Evolutionary conservation across 2,329 filamentous ascomycete genomes (phyloP).

Genomic region (Aspergillus nomiae): DNA sequence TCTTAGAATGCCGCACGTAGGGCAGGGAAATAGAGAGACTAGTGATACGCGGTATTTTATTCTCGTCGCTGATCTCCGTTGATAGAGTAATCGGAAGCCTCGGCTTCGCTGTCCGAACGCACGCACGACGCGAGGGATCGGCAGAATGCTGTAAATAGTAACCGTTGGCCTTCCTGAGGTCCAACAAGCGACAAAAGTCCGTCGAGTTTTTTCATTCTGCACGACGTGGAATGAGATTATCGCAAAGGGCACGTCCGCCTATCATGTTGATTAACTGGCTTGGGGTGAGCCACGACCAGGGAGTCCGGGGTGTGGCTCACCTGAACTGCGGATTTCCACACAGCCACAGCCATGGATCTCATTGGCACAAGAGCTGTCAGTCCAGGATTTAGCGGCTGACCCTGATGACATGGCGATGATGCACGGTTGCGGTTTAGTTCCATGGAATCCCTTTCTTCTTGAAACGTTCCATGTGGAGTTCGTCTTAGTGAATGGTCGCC

Average conservation of each 20-base stretch:
- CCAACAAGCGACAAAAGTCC: neutral
- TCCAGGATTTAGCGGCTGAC: neutral
- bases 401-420: slow-evolving; percentile 6
- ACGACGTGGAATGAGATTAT: neutral
- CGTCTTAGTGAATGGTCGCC: neutral
- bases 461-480: slow-evolving; percentile 1
- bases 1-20: neutral
- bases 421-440: neutral
- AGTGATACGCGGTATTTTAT: neutral
- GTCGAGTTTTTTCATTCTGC: neutral
- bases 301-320: slow-evolving; percentile 6
- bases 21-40: neutral
- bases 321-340: slow-evolving; percentile 5
- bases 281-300: slow-evolving; percentile 2
- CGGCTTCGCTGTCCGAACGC: neutral
- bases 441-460: neutral
- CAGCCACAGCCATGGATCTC: neutral
- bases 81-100: neutral
- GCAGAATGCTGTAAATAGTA: neutral
- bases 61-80: neutral
- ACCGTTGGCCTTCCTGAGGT: neutral
- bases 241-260: neutral
- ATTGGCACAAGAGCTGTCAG: neutral
- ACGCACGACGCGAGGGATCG: neutral
- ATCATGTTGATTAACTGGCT: slow-evolving; percentile 6